Conservation (phyloP, 2,329 filamentous ascomycete genomes). For the Arthrocladium fulminans region DNA sequence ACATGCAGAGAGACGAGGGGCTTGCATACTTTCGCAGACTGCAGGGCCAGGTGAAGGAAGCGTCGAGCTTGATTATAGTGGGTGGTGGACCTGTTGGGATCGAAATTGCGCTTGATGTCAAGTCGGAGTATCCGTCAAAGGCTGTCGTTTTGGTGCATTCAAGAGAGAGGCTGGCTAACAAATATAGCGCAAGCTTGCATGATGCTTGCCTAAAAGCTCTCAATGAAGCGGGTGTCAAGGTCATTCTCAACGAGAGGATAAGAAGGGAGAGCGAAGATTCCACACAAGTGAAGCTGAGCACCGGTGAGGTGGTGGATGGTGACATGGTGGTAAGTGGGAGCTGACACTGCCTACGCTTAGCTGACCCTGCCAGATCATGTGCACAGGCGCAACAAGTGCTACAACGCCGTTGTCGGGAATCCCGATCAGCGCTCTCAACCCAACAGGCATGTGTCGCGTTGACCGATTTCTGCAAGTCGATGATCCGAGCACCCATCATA, state of each 20-base stretch:
- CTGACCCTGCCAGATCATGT: conserved; percentile 10
- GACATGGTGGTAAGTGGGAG: background rate
- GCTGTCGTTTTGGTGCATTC: conserved; percentile 42
- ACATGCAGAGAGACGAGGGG: conserved; percentile 2
- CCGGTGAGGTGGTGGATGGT: conserved; percentile 36
- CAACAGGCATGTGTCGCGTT: conserved; percentile 45
- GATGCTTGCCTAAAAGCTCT: conserved; percentile 13
- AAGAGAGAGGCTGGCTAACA: conserved; percentile 25
- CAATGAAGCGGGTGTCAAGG: conserved; percentile 18
- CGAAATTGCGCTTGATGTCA: conserved; percentile 44
- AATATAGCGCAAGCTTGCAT: conserved; percentile 19
- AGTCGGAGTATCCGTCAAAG: conserved; percentile 40
- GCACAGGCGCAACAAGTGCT: conserved; percentile 14
- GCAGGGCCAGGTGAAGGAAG: conserved; percentile 31
- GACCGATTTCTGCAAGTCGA: conserved; percentile 49
- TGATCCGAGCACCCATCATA: conserved; percentile 37
- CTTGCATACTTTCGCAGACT: background rate
- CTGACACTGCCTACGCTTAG: background rate
- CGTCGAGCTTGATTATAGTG: conserved; percentile 38
- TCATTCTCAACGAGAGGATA: conserved; percentile 14
- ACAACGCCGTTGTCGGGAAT: conserved; percentile 9
- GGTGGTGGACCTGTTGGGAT: conserved; percentile 45
- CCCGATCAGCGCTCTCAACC: conserved; percentile 3
- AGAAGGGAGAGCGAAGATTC: conserved; percentile 20
- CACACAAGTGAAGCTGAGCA: conserved; percentile 38